Conservation (phyloP, 108 stramenopile genomes). For the Nannochloropsis gaditana region DNA sequence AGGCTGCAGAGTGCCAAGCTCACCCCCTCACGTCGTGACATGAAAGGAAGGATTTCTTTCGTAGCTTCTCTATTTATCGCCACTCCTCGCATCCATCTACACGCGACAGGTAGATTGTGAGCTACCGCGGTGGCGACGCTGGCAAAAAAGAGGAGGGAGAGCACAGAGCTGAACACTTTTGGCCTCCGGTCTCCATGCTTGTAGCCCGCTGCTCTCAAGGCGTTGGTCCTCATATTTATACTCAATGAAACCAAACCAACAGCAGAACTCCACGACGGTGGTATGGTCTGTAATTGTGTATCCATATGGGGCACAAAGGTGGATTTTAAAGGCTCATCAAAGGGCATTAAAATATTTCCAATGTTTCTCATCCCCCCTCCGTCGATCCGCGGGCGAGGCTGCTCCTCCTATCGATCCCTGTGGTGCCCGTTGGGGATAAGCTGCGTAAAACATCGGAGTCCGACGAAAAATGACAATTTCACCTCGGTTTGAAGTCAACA, state of each 20-base stretch:
- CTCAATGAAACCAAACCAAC: background rate
- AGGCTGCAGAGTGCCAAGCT: background rate
- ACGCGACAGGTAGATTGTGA: background rate
- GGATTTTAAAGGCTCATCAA: too few relatives aligned
- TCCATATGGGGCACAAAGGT: too few relatives aligned
- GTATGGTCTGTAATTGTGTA: background rate
- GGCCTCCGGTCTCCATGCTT: background rate
- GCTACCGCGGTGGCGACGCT: background rate
- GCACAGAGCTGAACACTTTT: background rate
- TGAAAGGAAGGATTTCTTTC: background rate
- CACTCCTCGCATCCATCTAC: background rate
- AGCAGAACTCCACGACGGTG: background rate
- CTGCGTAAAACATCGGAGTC: too few relatives aligned
- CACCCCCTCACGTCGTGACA: background rate
- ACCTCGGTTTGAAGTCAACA: background rate
- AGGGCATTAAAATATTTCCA: too few relatives aligned
- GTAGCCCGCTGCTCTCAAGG: background rate
- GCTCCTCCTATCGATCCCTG: too few relatives aligned
- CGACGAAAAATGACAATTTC: too few relatives aligned
- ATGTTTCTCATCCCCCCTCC: too few relatives aligned
- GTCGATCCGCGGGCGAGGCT: too few relatives aligned
- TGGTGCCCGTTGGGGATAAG: too few relatives aligned
- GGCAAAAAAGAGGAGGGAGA: background rate
- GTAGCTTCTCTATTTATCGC: background rate
- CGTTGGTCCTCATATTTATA: too few relatives aligned